Evolutionary conservation across 2,329 filamentous ascomycete genomes (phyloP), one percentile per base, ranked within the genome.

Genomic region (Atkinsonella hypoxylon): DNA sequence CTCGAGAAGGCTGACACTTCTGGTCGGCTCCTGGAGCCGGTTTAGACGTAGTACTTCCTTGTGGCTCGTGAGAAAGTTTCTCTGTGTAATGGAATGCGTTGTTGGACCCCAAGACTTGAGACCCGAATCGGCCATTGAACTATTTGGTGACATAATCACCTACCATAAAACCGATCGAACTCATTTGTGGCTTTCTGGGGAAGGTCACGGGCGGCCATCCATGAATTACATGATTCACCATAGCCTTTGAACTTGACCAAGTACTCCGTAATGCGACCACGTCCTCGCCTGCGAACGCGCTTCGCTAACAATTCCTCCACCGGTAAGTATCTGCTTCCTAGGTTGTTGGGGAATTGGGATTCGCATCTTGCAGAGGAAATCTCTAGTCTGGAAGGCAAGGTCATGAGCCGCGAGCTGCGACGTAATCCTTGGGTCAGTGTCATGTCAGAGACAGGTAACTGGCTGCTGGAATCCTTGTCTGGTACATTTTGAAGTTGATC

Each of bases 211-310:
- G 42, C 17, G 32, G 13, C n/a, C 32, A 13, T 47, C 43, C 43
- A 46, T 36, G 18, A 22, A 43, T 20, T 42, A 36, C 4, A n/a
- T 32, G 36, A 51, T 20, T 13, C 22, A 41, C 40, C 15, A 34
- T 45, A 41, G 11, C 40, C 45, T 31, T 40, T 44, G 32, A 48
- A 48, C 41, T 48, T 44, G 45, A 51, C 45, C 32, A 48, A 26
- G 40, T 51, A 45, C 40, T 51, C 50, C 15, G 45, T 48, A 48
- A 40, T 51, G 40, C 40, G 20, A 48, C 50, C 45, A 26, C 50
- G 45, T 34, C 45, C 45, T 40, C 45, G 50, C 39, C n/a, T 48
- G 45, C 50, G 45, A 45, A 48, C 10, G 40, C 45, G 50, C 50
- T 45, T 51, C 50, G 13, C 45, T 13, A 51, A 20, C 10, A 48